Base-by-base conservation (phyloP, 2,329 filamentous ascomycete species). In the Aspergillus alliaceus region DNA sequence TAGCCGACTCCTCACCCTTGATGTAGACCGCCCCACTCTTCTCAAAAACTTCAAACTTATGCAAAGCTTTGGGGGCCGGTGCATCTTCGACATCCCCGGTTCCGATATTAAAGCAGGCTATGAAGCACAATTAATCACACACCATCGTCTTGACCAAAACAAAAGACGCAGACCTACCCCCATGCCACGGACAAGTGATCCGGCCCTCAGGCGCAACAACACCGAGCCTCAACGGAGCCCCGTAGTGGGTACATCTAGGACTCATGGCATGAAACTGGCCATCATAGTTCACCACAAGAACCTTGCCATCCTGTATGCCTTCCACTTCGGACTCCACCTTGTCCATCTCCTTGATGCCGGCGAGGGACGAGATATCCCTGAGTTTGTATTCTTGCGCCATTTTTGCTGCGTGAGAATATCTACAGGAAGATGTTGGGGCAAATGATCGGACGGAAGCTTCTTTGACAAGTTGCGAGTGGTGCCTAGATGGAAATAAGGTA, bases 21-120 rank as follows among this genome's bases (percentile, higher is more conserved):
- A 99, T 85, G 73, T 92, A 98, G 2, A 97, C 87, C 5, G 84
- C 88, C 31, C 91, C 92, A 66, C 95, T 86, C 69, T 89, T 92
- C 73, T 96, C 88, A 31, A 86, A 79, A 31, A 97, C 80, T 53
- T 91, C 86, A 78, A 96, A 99, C 51, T 88, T 88, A 46, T 90
- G 84, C 25, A 99, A 79, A n/a, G 90, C 83, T 68, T 98, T 91
- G 25, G 96, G 84, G 2, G 91, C 95, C 0, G 95, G 95, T 0
- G 93, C 93, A 70, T 98, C 91, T 77, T 99, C 95, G 58, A 98
- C 90, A 67, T 99, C 95, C 53, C 95, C 95, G 6, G 90, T 96
- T 55, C 84, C 83, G 61, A 91, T 86, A 61, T 91, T 95, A 79
- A 97, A 99, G 80, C 95, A 99, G 56, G 95, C 95, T 93, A 62